Percentiles rank a stretch among this genome's conserved stretches.
Conservation (phyloP, 257 asterid species). For the Anisodus tanguticus region DNA sequence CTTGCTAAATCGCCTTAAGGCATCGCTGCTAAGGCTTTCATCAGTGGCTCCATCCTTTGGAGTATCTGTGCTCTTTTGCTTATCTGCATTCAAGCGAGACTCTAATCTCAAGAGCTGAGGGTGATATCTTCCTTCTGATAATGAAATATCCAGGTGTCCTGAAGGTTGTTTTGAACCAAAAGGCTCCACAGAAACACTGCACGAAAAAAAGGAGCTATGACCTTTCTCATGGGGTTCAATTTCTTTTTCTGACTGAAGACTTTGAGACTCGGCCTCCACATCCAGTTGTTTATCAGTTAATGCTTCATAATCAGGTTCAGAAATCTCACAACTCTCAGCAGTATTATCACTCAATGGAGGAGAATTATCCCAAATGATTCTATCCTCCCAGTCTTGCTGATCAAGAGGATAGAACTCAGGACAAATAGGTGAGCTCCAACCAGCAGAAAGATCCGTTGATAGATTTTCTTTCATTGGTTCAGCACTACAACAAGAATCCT, state of each 20-base stretch:
- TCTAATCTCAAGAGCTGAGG: constrained; percentile 90
- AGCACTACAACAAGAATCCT: constrained; percentile 64
- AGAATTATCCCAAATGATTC: constrained; percentile 84
- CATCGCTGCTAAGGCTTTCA: constrained; percentile 51
- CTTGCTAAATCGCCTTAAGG: constrained; percentile 68
- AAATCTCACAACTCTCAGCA: constrained; percentile 79
- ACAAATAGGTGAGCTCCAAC: constrained; percentile 49
- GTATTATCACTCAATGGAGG: constrained; percentile 55
- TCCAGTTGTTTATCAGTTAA: constrained; percentile 52
- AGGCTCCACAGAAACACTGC: constrained; percentile 61
- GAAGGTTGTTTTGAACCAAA: constrained; percentile 56
- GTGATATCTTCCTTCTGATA: constrained; percentile 50
- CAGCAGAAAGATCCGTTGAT: constrained; percentile 44
- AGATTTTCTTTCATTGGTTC: constrained; percentile 68
- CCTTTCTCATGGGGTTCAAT: constrained; percentile 49
- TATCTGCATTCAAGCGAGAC: constrained; percentile 55
- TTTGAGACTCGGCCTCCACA: constrained; percentile 42
- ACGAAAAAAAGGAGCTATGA: constrained; percentile 43
- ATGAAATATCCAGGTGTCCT: constrained; percentile 36
- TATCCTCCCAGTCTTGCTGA: constrained; percentile 97
- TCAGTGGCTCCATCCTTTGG: constrained; percentile 52
- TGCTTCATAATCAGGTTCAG: constrained; percentile 81
- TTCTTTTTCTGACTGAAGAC: constrained; percentile 43
- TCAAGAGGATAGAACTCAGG: constrained; percentile 75
- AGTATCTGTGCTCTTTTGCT: constrained; percentile 42